A percentile compares a stretch with the other conserved stretches of the same genome.
phyloP scores from a whole-genome alignment of 495 filamentous ascomycete genomes.

The Hyphodiscus hymeniophilus region DNA sequence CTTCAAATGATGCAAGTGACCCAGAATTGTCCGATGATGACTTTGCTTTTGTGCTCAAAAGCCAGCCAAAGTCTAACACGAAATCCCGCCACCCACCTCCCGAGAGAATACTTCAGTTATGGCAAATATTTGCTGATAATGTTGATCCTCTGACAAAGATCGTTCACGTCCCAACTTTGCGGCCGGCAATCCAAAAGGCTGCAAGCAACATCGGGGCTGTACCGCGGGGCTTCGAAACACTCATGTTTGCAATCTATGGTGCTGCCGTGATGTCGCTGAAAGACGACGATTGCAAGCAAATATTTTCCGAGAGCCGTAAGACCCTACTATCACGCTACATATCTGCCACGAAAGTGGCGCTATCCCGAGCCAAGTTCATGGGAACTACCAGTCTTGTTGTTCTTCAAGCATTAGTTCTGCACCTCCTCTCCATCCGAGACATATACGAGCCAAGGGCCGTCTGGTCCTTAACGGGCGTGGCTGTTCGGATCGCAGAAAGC shows the following conservation, averaged over 20 bases:
- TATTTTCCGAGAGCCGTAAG: constrained; percentile 45
- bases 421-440: constrained; percentile 36
- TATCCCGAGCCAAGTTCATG: constrained; percentile 65
- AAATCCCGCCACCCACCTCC: constrained; percentile 16
- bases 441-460: constrained; percentile 26
- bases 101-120: constrained; percentile 16
- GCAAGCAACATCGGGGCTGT: constrained; percentile 41
- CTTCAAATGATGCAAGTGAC: constrained; percentile 3
- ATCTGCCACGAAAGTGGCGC: constrained; percentile 66
- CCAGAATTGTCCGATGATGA: constrained; percentile 4
- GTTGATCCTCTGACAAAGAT: constrained; percentile 63
- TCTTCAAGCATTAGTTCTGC: constrained; percentile 70
- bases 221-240: constrained; percentile 53
- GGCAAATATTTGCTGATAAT: constrained; percentile 38
- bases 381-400: constrained; percentile 64
- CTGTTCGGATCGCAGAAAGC: constrained; percentile 71
- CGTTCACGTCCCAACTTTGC: constrained; percentile 49
- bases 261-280: constrained; percentile 61
- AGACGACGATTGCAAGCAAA: constrained; percentile 38
- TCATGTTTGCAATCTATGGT: constrained; percentile 74
- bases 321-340: constrained; percentile 55
- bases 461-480: constrained; percentile 59
- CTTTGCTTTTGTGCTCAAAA: constrained; percentile 9
- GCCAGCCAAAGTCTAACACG: background rate
- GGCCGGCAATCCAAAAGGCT: constrained; percentile 26